These are phyloP conservation scores for Oidiodendron maius DNA, from an alignment of 495 filamentous ascomycete species.

Conservation along the genomic window DNA sequence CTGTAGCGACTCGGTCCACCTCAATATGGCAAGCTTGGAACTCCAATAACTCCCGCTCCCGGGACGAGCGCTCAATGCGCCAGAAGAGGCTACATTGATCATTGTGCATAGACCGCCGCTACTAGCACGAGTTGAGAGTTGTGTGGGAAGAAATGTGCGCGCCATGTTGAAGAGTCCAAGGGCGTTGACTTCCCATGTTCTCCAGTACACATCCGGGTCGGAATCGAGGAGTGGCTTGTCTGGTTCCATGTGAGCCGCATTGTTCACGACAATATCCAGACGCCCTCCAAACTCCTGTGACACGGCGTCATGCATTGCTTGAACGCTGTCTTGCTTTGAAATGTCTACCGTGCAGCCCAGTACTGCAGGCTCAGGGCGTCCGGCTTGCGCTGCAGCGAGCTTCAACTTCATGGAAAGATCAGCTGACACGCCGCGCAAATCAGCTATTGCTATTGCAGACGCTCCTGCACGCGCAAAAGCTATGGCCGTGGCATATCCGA, in stretches of 20 bases:
- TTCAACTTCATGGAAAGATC: slow-evolving; percentile 23
- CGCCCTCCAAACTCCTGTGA: slow-evolving; percentile 27
- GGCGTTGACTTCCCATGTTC: slow-evolving; percentile 33
- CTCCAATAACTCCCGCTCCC: slow-evolving; percentile 35
- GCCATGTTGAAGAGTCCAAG: slow-evolving; percentile 36
- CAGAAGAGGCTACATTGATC: slow-evolving; percentile 38
- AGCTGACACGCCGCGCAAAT: slow-evolving; percentile 31
- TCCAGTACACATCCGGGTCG: slow-evolving; percentile 27
- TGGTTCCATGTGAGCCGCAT: slow-evolving; percentile 43
- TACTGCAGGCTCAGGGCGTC: slow-evolving; percentile 24
- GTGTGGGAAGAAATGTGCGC: slow-evolving; percentile 36
- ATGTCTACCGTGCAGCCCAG: too few relatives aligned
- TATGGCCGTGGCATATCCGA: slow-evolving; percentile 38
- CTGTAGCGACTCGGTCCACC: slow-evolving; percentile 38
- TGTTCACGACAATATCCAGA: slow-evolving; percentile 57
- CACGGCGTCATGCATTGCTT: slow-evolving; percentile 27
- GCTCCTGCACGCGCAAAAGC: slow-evolving; percentile 39
- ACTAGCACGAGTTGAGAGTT: slow-evolving; percentile 31
- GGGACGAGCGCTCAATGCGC: slow-evolving; percentile 26
- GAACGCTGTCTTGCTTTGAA: slow-evolving; percentile 32
- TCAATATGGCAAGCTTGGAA: slow-evolving; percentile 42
- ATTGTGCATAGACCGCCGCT: too few relatives aligned
- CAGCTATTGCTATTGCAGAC: slow-evolving; percentile 28
- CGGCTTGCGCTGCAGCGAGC: slow-evolving; percentile 28
- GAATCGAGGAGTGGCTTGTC: slow-evolving; percentile 28